phyloP scores from a whole-genome alignment of 1,284 basidiomycete species.

The Irpex sp. region DNA sequence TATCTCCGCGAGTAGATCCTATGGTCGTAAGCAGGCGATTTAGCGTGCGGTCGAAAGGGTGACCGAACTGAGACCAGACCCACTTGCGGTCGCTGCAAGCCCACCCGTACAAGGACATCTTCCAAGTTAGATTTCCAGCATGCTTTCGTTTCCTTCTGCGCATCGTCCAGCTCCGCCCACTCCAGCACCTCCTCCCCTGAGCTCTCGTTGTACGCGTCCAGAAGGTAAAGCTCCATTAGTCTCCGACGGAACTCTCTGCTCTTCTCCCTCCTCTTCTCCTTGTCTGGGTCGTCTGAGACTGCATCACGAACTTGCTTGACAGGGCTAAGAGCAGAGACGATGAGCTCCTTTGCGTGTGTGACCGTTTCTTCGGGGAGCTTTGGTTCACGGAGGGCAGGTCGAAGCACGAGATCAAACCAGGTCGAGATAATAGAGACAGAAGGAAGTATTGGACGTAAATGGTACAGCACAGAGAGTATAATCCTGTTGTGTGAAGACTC shows the following conservation, averaged over 20 bases:
- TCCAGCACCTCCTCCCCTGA: constrained; percentile 71
- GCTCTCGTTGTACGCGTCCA: constrained; percentile 71
- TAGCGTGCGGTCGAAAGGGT: constrained; percentile 6
- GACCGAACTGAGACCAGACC: constrained; percentile 24
- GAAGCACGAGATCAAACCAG: constrained; percentile 77
- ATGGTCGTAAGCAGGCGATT: constrained; percentile 6
- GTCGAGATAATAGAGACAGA: constrained; percentile 63
- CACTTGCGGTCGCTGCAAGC: constrained; percentile 58
- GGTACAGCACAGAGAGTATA: constrained; percentile 62
- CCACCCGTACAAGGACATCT: constrained; percentile 64
- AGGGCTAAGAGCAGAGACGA: constrained; percentile 51
- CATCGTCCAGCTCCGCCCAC: constrained; percentile 60
- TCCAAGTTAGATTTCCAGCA: constrained; percentile 77
- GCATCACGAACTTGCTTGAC: constrained; percentile 14
- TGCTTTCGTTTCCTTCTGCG: constrained; percentile 52
- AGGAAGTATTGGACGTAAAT: constrained; percentile 56
- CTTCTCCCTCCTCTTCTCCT: constrained; percentile 44
- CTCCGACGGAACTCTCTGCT: constrained; percentile 61
- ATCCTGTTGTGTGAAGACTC: constrained; percentile 57
- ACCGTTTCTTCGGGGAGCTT: constrained; percentile 55
- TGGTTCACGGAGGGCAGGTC: constrained; percentile 71
- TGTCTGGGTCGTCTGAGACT: constrained; percentile 34
- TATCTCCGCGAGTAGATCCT: constrained; percentile 68
- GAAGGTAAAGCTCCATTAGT: constrained; percentile 68
- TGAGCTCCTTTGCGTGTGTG: constrained; percentile 67